Evolutionary conservation across 139 green algal species (phyloP).

Genomic region (Eudorina sp.): DNA sequence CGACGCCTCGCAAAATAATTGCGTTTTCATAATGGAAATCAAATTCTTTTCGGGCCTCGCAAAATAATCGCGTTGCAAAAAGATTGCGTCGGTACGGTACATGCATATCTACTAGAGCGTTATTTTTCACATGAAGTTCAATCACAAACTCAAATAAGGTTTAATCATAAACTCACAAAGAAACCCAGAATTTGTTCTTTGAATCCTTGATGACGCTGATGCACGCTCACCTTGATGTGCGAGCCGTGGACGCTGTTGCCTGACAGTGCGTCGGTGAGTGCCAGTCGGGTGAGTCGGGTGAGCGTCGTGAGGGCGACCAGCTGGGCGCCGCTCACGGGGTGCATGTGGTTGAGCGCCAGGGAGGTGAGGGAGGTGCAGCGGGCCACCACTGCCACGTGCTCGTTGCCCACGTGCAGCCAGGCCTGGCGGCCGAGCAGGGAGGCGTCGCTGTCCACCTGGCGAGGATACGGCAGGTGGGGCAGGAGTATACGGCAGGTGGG

Average conservation of each 20-base stretch:
- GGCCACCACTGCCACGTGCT: slow-evolving; percentile 21
- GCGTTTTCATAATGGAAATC: no score
- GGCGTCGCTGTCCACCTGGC: slow-evolving; percentile 22
- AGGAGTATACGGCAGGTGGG: background rate
- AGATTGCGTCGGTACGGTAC: no score
- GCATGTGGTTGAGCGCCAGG: slow-evolving; percentile 31
- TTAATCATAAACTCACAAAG: no score
- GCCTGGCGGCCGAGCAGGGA: background rate
- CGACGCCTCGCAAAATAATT: no score
- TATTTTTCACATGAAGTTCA: no score
- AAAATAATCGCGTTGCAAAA: no score
- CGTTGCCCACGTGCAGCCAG: slow-evolving; percentile 7
- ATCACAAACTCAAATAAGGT: no score
- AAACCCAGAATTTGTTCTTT: no score
- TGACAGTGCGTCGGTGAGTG: slow-evolving; percentile 25
- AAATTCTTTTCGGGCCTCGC: no score
- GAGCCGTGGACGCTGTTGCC: background rate
- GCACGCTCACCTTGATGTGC: slow-evolving; percentile 11
- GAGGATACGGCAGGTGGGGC: no score
- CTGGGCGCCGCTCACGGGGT: background rate
- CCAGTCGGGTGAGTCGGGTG: background rate
- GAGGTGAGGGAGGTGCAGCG: background rate
- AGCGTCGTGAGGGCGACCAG: background rate
- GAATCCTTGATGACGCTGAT: no score
- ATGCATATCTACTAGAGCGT: no score